Base-by-base conservation (phyloP, 768 basidiomycete genomes). In the Pleurotus citrinopileatus region DNA sequence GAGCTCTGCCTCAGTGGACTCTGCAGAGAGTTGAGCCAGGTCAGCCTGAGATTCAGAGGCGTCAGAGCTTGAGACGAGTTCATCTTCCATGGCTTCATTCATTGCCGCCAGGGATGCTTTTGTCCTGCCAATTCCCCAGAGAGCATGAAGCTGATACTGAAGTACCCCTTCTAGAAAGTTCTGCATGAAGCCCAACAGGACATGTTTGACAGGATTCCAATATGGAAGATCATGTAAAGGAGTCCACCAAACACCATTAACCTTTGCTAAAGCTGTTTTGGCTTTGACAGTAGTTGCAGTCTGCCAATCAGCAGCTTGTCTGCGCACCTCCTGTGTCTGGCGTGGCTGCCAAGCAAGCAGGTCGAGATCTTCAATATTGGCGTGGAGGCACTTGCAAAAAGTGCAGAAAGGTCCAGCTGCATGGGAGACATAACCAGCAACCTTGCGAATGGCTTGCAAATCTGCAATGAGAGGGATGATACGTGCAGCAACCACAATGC, bases 101-200 rank as follows among this genome's bases (percentile, higher is more conserved):
- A 23, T 52, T 36, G 28, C 45, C 37, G 26, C 43, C 53, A 52
- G 38, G n/a, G 19, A 26, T 48, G 19, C 53, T 26, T 13, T 52
- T 44, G 22, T 59, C 50, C 47, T 50, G 9, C 64, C 67, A 59
- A 66, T 55, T 1, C 62, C 58, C 61, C 59, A 60, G 9, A 59
- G 26, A 37, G 20, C 47, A 12, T 59, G 57, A 27, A 65, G 53
- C 23, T 68, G 64, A 51, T 61, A 42, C 42, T 64, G 36, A 8
- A 70, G 46, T 26, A 63, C 40, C 8, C 68, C 66, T 52, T 65
- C 63, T 2, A 66, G 42, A 57, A 57, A 62, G 44, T 66, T 67
- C 44, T 70, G 68, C 63, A 71, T 65, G 46, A 61, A 58, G 3
- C 66, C 68, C 29, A 71, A 57, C 13, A 68, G 26, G 28, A 60